Evolutionary conservation across 345 rosid genomes (phyloP), one percentile per base, ranked within the genome.

Genomic region (Tarenaya hassleriana): DNA sequence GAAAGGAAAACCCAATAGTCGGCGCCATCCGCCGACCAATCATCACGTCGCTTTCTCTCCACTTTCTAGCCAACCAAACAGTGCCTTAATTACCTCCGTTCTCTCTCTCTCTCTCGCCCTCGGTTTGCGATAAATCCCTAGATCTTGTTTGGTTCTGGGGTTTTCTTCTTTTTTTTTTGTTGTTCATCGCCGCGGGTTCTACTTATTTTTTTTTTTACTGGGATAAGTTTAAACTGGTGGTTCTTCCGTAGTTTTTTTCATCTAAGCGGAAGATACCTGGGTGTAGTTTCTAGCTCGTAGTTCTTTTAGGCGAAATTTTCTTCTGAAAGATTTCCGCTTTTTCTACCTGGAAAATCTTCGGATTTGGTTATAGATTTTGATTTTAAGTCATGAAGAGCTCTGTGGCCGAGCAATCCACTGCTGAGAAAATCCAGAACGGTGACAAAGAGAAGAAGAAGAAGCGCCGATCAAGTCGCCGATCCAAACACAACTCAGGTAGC

Each of bases 391-490:
- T 83, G 92, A 81, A 47, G 78, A 62, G 41, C 21, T 61, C 41
- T 7, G 62, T 46, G 7, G 43, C 31, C 6, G 87, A 83, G 56
- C 72, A 69, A 40, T 21, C 75, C 59, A 73, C 62, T 50, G 65
- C 55, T 39, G 86, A 75, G 41, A 45, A 63, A 69, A 70, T 66
- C 16, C 90, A 76, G 37, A 88, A 72, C 67, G 70, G 71, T 11
- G 88, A 83, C 20, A 80, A 74, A 69, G 83, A 86, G 74, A 83
- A 75, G 76, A 86, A 71, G 78, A 84, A 62, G 58, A 78, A 62
- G 34, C 80, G 88, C 34, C 80, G 87, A 64, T 57, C 79, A 18
- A 67, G 35, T 73, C 87, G 95, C 32, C 85, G 88, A 64, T 75
- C 88, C 13, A 86, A 77, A 63, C 75, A 60, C 60, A 74, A 48